phyloP scores from a whole-genome alignment of 345 rosid species.

The Citrus unshiu region DNA sequence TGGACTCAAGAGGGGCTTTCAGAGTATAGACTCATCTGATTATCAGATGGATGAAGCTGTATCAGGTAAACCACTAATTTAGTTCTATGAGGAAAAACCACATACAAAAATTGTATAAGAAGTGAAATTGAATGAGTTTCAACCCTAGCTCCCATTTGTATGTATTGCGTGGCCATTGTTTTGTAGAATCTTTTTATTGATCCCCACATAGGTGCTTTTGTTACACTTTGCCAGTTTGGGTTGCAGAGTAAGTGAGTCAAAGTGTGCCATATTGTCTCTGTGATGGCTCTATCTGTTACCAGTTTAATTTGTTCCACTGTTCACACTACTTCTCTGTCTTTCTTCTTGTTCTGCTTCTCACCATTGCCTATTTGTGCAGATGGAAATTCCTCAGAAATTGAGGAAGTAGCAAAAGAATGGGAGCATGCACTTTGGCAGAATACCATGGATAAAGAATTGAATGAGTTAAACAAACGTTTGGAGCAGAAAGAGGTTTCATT shows the following conservation, averaged over 20 bases:
- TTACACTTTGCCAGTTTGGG: not conserved
- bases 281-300: not conserved
- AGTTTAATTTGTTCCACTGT: not conserved
- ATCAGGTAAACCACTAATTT: conserved; percentile 27
- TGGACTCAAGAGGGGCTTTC: conserved; percentile 51
- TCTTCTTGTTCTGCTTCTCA: not conserved
- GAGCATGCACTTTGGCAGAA: conserved; percentile 76
- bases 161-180: not conserved
- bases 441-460: conserved; percentile 79
- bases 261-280: not conserved
- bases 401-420: conserved; percentile 85
- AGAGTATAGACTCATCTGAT: conserved; percentile 54
- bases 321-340: conserved; percentile 11
- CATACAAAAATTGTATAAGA: not conserved
- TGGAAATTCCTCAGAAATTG: conserved; percentile 61
- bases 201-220: not conserved
- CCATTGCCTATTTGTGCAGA: conserved; percentile 30
- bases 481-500: conserved; percentile 86
- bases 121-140: not conserved
- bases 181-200: not conserved
- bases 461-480: conserved; percentile 72
- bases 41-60: conserved; percentile 65
- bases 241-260: not conserved
- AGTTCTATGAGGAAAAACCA: not conserved
- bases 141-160: not conserved